These are phyloP conservation scores for Neonectria sp. DNA, from an alignment of 2,329 filamentous ascomycete genomes.

Conservation along the genomic window DNA sequence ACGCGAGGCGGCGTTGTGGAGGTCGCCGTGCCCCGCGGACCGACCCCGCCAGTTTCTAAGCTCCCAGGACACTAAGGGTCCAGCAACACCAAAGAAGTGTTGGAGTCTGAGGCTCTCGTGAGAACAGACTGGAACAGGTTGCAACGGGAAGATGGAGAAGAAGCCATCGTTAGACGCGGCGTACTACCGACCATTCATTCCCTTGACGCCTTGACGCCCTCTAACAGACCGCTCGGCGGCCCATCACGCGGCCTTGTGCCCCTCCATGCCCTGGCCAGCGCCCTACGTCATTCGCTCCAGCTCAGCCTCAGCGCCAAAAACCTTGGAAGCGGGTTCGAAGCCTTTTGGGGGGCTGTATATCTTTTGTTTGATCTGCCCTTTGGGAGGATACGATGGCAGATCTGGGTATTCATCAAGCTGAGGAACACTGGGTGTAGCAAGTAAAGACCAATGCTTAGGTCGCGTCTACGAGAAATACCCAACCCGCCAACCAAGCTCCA, in stretches of 20 bases:
- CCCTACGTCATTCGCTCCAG: slow-evolving; percentile 24
- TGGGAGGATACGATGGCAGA: neutral
- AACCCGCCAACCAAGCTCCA: neutral
- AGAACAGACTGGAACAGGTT: neutral
- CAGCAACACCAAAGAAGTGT: neutral
- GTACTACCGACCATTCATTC: neutral
- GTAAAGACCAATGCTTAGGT: neutral
- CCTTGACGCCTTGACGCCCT: slow-evolving; percentile 12
- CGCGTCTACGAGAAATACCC: neutral
- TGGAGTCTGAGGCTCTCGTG: neutral
- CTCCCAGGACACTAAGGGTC: slow-evolving; percentile 5
- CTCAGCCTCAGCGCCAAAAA: slow-evolving; percentile 12
- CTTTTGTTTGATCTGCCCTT: neutral
- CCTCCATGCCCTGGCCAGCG: slow-evolving; percentile 19
- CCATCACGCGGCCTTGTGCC: slow-evolving; percentile 16
- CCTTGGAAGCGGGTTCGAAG: slow-evolving; percentile 17
- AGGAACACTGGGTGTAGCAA: neutral
- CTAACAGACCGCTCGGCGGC: slow-evolving; percentile 13
- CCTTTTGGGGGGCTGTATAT: slow-evolving; percentile 3
- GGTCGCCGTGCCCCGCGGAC: slow-evolving; percentile 27
- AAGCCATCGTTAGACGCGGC: slow-evolving; percentile 5
- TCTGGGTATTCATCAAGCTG: neutral
- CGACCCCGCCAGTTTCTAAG: slow-evolving; percentile 31
- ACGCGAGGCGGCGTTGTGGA: slow-evolving; percentile 16
- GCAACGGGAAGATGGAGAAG: neutral